These are phyloP conservation scores for Hawksworthiomyces lignivorus DNA, from an alignment of 2,329 filamentous ascomycete genomes.

Conservation along the genomic window DNA sequence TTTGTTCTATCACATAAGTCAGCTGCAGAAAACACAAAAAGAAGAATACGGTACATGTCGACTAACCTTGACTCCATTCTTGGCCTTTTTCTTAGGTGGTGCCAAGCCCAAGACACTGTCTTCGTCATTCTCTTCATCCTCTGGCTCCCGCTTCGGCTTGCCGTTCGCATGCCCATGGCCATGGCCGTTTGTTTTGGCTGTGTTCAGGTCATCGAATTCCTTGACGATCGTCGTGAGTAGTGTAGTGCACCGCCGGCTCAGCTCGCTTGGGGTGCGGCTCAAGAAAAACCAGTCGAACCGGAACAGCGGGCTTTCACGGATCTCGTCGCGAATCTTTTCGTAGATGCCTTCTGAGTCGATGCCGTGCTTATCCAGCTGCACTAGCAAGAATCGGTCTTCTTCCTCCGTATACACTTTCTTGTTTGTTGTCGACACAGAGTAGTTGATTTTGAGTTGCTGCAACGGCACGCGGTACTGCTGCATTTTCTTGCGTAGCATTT, in stretches of 20 bases:
- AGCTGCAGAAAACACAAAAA: slow-evolving; percentile 6
- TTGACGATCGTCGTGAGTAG: slow-evolving; percentile 89
- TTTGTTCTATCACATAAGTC: slow-evolving; percentile 62
- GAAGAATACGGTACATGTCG: too few relatives aligned
- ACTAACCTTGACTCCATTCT: slow-evolving; percentile 78
- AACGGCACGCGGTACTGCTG: slow-evolving; percentile 92
- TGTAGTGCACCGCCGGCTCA: slow-evolving; percentile 87
- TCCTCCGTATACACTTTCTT: slow-evolving; percentile 99
- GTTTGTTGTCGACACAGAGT: slow-evolving; percentile 97
- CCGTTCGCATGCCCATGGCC: slow-evolving; percentile 46
- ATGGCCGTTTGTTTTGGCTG: slow-evolving; percentile 36
- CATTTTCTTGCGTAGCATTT: slow-evolving; percentile 93
- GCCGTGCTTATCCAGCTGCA: slow-evolving; percentile 86
- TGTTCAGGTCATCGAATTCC: slow-evolving; percentile 72
- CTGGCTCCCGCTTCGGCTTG: slow-evolving; percentile 64
- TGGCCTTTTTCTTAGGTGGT: slow-evolving; percentile 91
- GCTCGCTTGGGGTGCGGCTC: slow-evolving; percentile 84
- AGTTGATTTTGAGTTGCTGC: slow-evolving; percentile 97
- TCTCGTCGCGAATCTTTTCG: slow-evolving; percentile 94
- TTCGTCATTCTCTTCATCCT: slow-evolving; percentile 79
- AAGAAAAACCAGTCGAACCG: slow-evolving; percentile 99
- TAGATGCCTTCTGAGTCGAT: slow-evolving; percentile 86
- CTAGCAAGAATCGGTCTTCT: slow-evolving; percentile 89
- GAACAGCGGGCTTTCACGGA: slow-evolving; percentile 89
- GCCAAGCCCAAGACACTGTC: slow-evolving; percentile 70